Evolutionary conservation across 805 yeast genomes (phyloP), one percentile per base, ranked within the genome.

Genomic region (Deakozyma indianensis): DNA sequence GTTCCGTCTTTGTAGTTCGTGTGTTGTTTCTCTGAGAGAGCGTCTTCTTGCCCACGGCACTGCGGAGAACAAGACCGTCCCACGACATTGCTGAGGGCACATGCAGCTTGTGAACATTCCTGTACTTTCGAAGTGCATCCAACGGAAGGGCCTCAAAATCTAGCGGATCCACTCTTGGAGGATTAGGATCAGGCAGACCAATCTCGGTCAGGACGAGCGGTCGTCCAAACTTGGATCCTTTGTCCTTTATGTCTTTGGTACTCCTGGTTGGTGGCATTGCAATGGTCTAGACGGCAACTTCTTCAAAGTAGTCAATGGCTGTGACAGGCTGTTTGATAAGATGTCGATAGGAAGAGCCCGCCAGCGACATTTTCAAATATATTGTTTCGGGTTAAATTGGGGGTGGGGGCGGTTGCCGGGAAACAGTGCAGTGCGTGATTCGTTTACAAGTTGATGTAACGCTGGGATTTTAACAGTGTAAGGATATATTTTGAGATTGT

Each of bases 21-120:
- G 57, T 62, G 20, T 59, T 58, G 35, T 58, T 51, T 48, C 63
- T 66, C 47, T 60, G 69, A 27, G 66, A 55, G 49, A 60, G 65
- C 0, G 95, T 80, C 56, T 78, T 75, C 58, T 76, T 76, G 2
- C 97, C 97, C 2, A 84, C 64, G 38, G 77, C 74, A 1, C 85
- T 77, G 42, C 75, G 79, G 21, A 87, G 62, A 42, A 90, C 64
- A 56, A 73, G 81, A 0, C 94, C 94, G 47, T 75, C 73, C 48
- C 77, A 61, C 0, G 92, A 74, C 57, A 74, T 64, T n/a, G 81
- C 74, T 47, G 75, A 75, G 15, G 80, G 78, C 1, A 75, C 58
- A 18, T 70, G 65, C 44, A 85, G 66, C 29, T 67, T 68, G 60
- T 79, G 81, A 43, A 73, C 67, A 43, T 69, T 71, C 51, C 78